Conservation (phyloP, 768 basidiomycete species). For the Botryobasidium botryosum region DNA sequence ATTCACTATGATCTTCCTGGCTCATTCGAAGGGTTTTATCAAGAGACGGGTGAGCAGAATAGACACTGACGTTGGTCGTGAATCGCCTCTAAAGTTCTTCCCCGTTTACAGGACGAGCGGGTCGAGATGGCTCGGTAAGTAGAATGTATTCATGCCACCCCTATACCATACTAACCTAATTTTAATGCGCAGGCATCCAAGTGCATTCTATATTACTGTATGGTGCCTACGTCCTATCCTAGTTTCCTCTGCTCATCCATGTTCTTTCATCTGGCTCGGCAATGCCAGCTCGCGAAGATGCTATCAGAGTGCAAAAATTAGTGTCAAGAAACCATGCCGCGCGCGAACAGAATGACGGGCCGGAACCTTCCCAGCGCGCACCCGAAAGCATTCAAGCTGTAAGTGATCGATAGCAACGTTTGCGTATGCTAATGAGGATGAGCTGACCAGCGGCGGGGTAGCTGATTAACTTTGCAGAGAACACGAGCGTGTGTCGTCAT, state of each 20-base stretch:
- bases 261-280: background rate
- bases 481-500: slow-evolving; percentile 44
- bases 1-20: slow-evolving; percentile 72
- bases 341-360: slow-evolving; percentile 31
- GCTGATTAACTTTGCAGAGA: slow-evolving; percentile 43
- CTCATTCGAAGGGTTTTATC: slow-evolving; percentile 81
- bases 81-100: background rate
- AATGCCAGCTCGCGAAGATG: slow-evolving; percentile 56
- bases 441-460: slow-evolving; percentile 11
- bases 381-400: slow-evolving; percentile 48
- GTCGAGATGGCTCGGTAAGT: slow-evolving; percentile 55
- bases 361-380: slow-evolving; percentile 48
- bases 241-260: too few species aligned
- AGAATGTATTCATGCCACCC: background rate
- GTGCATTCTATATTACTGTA: slow-evolving; percentile 72
- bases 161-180: background rate
- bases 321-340: slow-evolving; percentile 31
- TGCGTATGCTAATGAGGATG: background rate
- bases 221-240: too few species aligned
- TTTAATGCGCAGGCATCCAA: slow-evolving; percentile 41
- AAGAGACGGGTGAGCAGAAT: slow-evolving; percentile 52
- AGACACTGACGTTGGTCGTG: background rate
- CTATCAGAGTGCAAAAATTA: slow-evolving; percentile 34
- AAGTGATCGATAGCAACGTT: slow-evolving; percentile 13
- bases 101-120: slow-evolving; percentile 42